phyloP scores from a whole-genome alignment of 2,329 filamentous ascomycete genomes.

The Amylocarpus encephaloides region DNA sequence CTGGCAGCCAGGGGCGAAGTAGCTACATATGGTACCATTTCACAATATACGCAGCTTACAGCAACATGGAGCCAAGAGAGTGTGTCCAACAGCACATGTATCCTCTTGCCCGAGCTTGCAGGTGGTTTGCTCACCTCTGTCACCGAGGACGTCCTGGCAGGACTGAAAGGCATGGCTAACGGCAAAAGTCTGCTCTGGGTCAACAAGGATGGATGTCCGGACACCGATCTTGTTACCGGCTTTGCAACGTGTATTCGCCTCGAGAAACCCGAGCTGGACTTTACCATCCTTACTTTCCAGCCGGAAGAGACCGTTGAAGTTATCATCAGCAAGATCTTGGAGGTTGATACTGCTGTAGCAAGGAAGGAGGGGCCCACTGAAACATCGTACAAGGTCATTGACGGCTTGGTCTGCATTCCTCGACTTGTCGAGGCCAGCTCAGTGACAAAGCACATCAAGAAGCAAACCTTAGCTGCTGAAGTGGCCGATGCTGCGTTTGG shows the following conservation, averaged over 20 bases:
- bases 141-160: not conserved
- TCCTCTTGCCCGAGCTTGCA: not conserved
- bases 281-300: not conserved
- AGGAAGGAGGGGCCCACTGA: not conserved
- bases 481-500: not conserved
- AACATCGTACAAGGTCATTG: not conserved
- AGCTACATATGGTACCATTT: not conserved
- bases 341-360: not conserved
- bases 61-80: not conserved
- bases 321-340: not conserved
- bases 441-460: not conserved
- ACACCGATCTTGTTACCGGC: not conserved
- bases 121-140: not conserved
- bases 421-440: not conserved
- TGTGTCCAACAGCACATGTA: not conserved
- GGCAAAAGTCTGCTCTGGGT: not conserved
- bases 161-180: not conserved
- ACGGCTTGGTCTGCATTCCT: not conserved
- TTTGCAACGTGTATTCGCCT: not conserved
- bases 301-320: not conserved
- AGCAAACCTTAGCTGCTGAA: not conserved
- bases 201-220: not conserved
- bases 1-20: not conserved
- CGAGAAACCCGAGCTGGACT: not conserved
- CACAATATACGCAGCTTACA: not conserved